Percentiles rank a stretch among this genome's conserved stretches.
These are phyloP conservation scores for Luffa aegyptiaca DNA, from an alignment of 306 rosid genomes.

Conservation along the genomic window DNA sequence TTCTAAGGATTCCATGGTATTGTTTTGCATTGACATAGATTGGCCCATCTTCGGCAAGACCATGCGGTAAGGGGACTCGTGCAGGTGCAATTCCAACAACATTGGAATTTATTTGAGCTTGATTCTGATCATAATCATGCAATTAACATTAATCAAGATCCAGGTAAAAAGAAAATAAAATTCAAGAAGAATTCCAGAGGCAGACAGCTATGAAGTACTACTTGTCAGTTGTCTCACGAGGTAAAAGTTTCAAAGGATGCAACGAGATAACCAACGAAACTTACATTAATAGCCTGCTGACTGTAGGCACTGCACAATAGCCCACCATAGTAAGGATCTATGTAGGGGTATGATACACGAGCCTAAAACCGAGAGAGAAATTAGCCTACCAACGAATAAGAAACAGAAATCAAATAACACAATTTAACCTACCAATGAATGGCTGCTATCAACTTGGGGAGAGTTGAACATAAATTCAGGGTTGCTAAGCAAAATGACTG, in stretches of 20 bases:
- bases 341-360: slow-evolving; percentile 37
- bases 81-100: slow-evolving; percentile 52
- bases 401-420: slow-evolving; percentile 12
- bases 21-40: slow-evolving; percentile 88
- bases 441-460: slow-evolving; percentile 31
- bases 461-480: slow-evolving; percentile 27
- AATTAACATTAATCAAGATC: neutral
- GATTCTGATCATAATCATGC: slow-evolving; percentile 15
- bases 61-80: slow-evolving; percentile 62
- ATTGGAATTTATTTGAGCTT: slow-evolving; percentile 29
- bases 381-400: slow-evolving; percentile 11
- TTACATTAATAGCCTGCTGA: slow-evolving; percentile 43
- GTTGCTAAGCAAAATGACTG: slow-evolving; percentile 25
- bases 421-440: slow-evolving; percentile 43
- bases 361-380: slow-evolving; percentile 31
- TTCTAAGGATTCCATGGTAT: slow-evolving; percentile 80
- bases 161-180: neutral
- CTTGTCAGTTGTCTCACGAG: too few species aligned
- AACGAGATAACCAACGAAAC: slow-evolving; percentile 14
- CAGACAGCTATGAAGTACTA: neutral
- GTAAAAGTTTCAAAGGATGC: neutral
- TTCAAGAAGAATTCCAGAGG: neutral
- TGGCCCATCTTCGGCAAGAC: slow-evolving; percentile 74
- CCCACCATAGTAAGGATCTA: slow-evolving; percentile 44
- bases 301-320: slow-evolving; percentile 35